Evolutionary conservation across 768 basidiomycete genomes (phyloP).

Genomic region (Panellus pusillus): DNA sequence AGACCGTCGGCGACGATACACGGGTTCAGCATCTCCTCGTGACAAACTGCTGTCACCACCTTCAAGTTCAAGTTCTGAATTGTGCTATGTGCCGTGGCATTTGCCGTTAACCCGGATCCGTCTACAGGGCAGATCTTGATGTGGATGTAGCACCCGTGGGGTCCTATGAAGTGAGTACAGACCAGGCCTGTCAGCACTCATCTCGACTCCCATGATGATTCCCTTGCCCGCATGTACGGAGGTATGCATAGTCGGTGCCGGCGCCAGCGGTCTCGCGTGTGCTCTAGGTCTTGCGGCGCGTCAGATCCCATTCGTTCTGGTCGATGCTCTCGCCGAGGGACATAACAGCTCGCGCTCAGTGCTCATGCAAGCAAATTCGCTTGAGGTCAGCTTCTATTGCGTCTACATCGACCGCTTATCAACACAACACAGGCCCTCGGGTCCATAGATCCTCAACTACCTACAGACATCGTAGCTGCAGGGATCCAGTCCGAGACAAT

Average conservation of each 20-base stretch:
- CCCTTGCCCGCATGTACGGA: slow-evolving; percentile 6
- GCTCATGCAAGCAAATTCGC: slow-evolving; percentile 43
- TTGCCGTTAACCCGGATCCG: too few relatives aligned
- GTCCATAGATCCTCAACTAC: not conserved
- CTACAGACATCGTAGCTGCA: not conserved
- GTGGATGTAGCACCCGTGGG: too few relatives aligned
- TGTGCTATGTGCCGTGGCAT: too few relatives aligned
- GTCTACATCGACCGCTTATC: not conserved
- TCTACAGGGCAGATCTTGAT: too few relatives aligned
- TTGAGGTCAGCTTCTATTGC: slow-evolving; percentile 35
- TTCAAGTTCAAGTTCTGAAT: too few relatives aligned
- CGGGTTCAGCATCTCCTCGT: too few relatives aligned
- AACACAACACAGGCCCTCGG: slow-evolving; percentile 18
- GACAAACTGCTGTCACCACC: too few relatives aligned
- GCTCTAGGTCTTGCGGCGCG: slow-evolving; percentile 36
- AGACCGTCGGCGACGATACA: too few relatives aligned
- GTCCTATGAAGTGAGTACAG: too few relatives aligned
- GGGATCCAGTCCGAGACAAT: slow-evolving; percentile 29
- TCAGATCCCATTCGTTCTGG: slow-evolving; percentile 37
- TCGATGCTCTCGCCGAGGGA: slow-evolving; percentile 36
- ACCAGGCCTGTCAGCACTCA: too few relatives aligned
- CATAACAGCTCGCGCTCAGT: slow-evolving; percentile 41
- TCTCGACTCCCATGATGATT: not conserved
- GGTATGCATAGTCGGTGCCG: slow-evolving; percentile 21
- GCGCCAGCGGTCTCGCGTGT: slow-evolving; percentile 22